Conservation (phyloP, 176 grass and related monocot species). For the Ensete glaucum region DNA sequence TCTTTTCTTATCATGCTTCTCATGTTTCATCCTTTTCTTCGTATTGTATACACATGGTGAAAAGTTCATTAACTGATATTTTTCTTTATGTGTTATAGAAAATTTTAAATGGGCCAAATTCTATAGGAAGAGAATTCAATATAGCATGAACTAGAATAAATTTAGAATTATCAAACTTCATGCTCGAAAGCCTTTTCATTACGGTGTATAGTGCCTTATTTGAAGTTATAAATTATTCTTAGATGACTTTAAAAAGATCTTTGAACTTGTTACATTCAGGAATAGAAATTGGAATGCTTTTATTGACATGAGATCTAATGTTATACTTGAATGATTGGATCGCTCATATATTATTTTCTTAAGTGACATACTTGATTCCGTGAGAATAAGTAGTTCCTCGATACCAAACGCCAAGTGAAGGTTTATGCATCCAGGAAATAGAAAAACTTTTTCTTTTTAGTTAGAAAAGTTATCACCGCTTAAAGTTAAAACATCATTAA, state of each 20-base stretch:
- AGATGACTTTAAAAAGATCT: background rate
- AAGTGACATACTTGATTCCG: background rate
- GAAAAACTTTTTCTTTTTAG: background rate
- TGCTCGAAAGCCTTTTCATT: too few species aligned
- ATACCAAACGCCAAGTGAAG: background rate
- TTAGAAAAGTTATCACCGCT: background rate
- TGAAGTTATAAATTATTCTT: too few species aligned
- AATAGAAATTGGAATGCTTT: background rate
- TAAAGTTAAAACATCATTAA: background rate
- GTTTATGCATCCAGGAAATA: background rate
- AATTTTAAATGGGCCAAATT: too few species aligned
- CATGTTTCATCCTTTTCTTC: too few species aligned
- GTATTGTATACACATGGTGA: too few species aligned
- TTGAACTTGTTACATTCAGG: background rate
- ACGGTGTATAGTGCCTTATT: too few species aligned
- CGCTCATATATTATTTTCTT: background rate
- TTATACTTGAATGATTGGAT: background rate
- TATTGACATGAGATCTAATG: background rate
- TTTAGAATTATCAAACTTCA: too few species aligned
- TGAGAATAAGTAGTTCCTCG: background rate
- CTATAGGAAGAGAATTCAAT: too few species aligned
- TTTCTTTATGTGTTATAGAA: too few species aligned
- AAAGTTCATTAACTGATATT: too few species aligned
- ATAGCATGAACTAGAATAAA: too few species aligned
- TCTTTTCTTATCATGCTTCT: too few species aligned